These are phyloP conservation scores for Suhomyces pyralidae DNA, from an alignment of 805 yeast genomes.

Conservation along the genomic window DNA sequence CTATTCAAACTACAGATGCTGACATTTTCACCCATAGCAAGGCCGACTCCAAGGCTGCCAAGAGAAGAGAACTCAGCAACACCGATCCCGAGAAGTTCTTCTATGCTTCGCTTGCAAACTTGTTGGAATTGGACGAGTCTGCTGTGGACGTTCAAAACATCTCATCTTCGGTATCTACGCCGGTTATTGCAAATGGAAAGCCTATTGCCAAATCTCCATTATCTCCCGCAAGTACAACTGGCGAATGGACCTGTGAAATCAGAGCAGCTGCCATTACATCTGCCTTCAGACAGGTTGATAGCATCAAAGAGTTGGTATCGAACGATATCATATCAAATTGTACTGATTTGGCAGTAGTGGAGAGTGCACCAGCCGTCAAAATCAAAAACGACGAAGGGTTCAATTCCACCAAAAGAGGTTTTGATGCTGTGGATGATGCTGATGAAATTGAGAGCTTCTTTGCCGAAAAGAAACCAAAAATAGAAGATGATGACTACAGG, in stretches of 20 bases:
- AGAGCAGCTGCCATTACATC: slow-evolving; percentile 43
- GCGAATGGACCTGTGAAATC: slow-evolving; percentile 45
- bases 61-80: slow-evolving; percentile 45
- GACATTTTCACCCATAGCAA: slow-evolving; percentile 22
- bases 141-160: slow-evolving; percentile 23
- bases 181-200: slow-evolving; percentile 15
- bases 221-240: slow-evolving; percentile 28
- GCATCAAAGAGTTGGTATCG: slow-evolving; percentile 32
- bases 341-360: slow-evolving; percentile 1
- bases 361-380: background rate
- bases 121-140: slow-evolving; percentile 45
- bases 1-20: slow-evolving; percentile 13
- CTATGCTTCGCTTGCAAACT: slow-evolving; percentile 49
- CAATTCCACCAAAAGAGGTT: slow-evolving; percentile 18
- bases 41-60: slow-evolving; percentile 42
- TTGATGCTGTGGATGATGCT: slow-evolving; percentile 20
- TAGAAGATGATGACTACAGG: slow-evolving; percentile 17
- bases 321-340: slow-evolving; percentile 12
- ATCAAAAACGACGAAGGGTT: background rate
- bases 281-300: slow-evolving; percentile 45
- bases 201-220: slow-evolving; percentile 31
- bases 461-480: slow-evolving; percentile 32
- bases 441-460: slow-evolving; percentile 36
- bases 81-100: slow-evolving; percentile 49
- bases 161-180: slow-evolving; percentile 13